Conservation (phyloP, 768 basidiomycete species). For the Xerocomellus amylosporus region DNA sequence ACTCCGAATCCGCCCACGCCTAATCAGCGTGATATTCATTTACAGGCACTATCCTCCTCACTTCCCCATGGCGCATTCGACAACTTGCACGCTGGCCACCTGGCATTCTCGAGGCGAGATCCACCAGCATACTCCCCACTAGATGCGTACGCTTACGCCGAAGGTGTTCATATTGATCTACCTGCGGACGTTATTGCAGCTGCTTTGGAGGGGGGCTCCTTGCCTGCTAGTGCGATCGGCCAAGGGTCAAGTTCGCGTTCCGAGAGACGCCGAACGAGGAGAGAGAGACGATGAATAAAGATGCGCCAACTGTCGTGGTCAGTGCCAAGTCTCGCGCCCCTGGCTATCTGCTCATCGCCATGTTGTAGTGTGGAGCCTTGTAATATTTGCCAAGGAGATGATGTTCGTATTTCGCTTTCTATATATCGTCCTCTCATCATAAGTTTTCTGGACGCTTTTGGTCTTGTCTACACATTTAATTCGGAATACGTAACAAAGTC, state of each 20-base stretch:
- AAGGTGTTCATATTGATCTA: slow-evolving; percentile 90
- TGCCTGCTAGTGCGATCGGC: slow-evolving; percentile 59
- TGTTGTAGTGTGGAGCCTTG: slow-evolving; percentile 20
- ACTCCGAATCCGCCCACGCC: slow-evolving; percentile 86
- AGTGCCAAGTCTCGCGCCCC: slow-evolving; percentile 2
- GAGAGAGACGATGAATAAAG: slow-evolving; percentile 36
- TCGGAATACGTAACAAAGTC: slow-evolving; percentile 21
- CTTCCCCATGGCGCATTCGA: slow-evolving; percentile 15
- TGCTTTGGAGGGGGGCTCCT: slow-evolving; percentile 70
- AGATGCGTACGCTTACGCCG: slow-evolving; percentile 78
- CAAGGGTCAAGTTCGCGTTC: slow-evolving; percentile 46
- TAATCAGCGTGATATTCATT: slow-evolving; percentile 74
- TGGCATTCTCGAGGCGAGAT: slow-evolving; percentile 51
- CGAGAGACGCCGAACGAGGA: slow-evolving; percentile 60
- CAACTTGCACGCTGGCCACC: slow-evolving; percentile 29
- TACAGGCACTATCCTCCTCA: slow-evolving; percentile 51
- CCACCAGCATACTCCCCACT: slow-evolving; percentile 89
- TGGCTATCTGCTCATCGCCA: slow-evolving; percentile 1
- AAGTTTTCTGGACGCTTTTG: slow-evolving; percentile 24
- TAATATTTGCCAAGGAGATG: slow-evolving; percentile 18
- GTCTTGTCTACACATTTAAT: slow-evolving; percentile 24
- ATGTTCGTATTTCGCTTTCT: slow-evolving; percentile 25
- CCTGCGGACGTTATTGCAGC: slow-evolving; percentile 91
- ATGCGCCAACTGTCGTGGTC: slow-evolving; percentile 12
- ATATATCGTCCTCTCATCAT: slow-evolving; percentile 17